Conservation (phyloP, 805 yeast species). For the Suhomyces sp. region DNA sequence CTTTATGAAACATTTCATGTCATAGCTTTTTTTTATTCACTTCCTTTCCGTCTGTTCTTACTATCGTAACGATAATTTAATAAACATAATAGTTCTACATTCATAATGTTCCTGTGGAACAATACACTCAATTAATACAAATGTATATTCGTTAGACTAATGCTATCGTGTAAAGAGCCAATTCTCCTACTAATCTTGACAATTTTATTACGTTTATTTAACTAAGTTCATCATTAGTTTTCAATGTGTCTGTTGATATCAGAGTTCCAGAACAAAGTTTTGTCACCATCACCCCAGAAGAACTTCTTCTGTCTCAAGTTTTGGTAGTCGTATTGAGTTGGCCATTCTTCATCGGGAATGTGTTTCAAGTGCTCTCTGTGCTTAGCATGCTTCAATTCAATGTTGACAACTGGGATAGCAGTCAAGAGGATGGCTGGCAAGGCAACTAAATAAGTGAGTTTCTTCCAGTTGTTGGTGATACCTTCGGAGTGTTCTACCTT, state of each 20-base stretch:
- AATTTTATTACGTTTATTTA: neutral
- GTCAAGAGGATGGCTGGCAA: constrained; percentile 76
- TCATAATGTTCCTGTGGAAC: neutral
- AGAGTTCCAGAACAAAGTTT: constrained; percentile 95
- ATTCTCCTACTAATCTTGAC: neutral
- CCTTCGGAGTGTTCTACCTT: constrained; percentile 75
- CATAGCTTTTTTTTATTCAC: constrained; percentile 2
- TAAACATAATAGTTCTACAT: neutral
- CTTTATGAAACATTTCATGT: constrained; percentile 39
- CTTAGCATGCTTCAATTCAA: constrained; percentile 85
- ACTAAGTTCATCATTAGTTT: constrained; percentile 10
- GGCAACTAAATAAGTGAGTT: constrained; percentile 75
- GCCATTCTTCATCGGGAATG: constrained; percentile 89
- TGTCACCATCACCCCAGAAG: constrained; percentile 99
- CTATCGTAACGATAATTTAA: constrained; percentile 1
- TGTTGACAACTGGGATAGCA: constrained; percentile 74
- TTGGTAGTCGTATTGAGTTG: constrained; percentile 84
- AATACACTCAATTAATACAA: neutral
- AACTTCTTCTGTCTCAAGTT: constrained; percentile 83
- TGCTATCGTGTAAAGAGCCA: neutral
- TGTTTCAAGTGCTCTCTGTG: constrained; percentile 79
- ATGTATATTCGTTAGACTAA: neutral
- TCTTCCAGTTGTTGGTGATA: constrained; percentile 81
- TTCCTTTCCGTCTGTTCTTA: constrained; percentile 3
- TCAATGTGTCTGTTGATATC: constrained; percentile 83